Base-by-base conservation (phyloP, 352 stramenopile species). In the Peronospora belbahrii region DNA sequence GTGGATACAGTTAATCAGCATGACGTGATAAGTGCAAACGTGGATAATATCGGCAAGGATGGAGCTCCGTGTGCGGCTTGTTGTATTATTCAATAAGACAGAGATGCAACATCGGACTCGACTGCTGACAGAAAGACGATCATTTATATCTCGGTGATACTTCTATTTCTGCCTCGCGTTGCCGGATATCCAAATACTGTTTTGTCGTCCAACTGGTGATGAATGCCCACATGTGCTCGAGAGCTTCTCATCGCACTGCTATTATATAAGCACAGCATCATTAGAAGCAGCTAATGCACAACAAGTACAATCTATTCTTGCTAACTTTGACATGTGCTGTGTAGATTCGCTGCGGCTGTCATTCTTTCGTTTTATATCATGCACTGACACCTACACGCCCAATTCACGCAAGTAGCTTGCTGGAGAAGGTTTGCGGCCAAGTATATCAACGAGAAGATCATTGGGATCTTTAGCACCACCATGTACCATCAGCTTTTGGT, bases 381-480 rank as follows among this genome's bases (percentile, higher is more conserved):
- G n/a, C n/a, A 38, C 10, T 42, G 19, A 24, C 35, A 52, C 17
- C 35, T 69, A 72, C 8, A 92, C 65, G 14, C 74, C 78, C 25
- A 93, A 58, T 61, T 93, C 81, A 35, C 74, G 54, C 38, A 93
- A 41, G 52, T 88, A 93, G 42, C 62, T 86, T 27, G 46, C 32
- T 0, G 70, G 65, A 31, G 79, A 85, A 33, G 81, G 74, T 14
- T 62, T 43, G 2, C 58, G 62, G 5, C 81, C 83, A 15, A 96
- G 47, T 41, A 96, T 62, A 18, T 74, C 69, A 5, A 52, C 22
- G 2, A 96, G 54, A 41, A 96, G 88, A 38, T 83, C 67, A 32
- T 90, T 87, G 2, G 87, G 85, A 42, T 95, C 84, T 32, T 83
- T 89, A 13, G 83, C 85, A 7, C 87, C 87, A n/a, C 87, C 87